A percentile compares a stretch with the other conserved stretches of the same genome.
These are phyloP conservation scores for Diospyros lotus DNA, from an alignment of 148 eudicot species.

Conservation along the genomic window DNA sequence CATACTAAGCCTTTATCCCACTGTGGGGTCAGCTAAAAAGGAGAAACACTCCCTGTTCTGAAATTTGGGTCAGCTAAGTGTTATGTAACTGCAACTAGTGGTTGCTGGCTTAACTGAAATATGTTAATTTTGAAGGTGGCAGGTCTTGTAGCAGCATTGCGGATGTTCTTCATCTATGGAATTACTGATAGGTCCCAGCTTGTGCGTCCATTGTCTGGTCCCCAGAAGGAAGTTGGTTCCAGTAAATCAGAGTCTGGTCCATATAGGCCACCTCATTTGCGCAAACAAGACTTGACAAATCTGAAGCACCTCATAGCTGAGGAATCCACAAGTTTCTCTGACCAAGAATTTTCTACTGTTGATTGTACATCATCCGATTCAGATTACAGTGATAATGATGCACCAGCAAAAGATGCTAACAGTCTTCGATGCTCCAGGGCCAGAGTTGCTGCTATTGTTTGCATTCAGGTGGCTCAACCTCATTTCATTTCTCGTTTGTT, in stretches of 20 bases:
- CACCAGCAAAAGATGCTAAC: conserved; percentile 34
- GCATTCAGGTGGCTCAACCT: conserved; percentile 64
- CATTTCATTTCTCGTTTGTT: conserved; percentile 7
- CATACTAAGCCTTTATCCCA: no score
- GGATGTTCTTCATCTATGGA: conserved; percentile 75
- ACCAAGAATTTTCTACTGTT: conserved; percentile 34
- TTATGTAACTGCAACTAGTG: conserved; percentile 5
- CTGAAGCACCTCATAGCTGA: conserved; percentile 31
- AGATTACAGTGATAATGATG: conserved; percentile 83
- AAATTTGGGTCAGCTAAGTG: neutral
- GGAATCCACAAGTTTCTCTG: conserved; percentile 33
- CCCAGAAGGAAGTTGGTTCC: conserved; percentile 32
- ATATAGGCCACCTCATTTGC: conserved; percentile 96
- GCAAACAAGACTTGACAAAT: conserved; percentile 36
- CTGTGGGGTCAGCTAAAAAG: neutral
- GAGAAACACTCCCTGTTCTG: neutral
- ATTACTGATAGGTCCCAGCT: conserved; percentile 32
- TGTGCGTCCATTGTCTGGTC: conserved; percentile 26
- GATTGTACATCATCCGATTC: conserved; percentile 79
- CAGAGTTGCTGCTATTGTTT: conserved; percentile 79
- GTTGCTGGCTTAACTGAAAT: conserved; percentile 4
- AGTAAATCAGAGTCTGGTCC: conserved; percentile 47
- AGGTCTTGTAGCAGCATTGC: conserved; percentile 71
- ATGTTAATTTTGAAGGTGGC: conserved; percentile 55
- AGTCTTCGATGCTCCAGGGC: conserved; percentile 52